Percentiles rank a stretch among this genome's conserved stretches.
Evolutionary conservation across 2,329 filamentous ascomycete genomes (phyloP).

Genomic region (Cyclaneusma minus): DNA sequence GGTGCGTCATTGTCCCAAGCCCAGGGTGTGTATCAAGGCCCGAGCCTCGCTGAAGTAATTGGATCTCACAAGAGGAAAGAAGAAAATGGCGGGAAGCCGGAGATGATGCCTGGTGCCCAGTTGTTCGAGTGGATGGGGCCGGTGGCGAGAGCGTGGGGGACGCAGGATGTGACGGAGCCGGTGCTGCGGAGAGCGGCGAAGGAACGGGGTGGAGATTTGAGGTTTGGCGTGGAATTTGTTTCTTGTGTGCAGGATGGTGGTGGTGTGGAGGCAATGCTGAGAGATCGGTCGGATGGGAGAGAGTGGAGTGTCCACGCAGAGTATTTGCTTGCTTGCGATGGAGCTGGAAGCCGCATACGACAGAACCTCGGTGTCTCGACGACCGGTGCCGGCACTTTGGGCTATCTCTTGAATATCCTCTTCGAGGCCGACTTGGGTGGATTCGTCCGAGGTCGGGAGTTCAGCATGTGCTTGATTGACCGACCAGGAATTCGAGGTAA

Average conservation of each 20-base stretch:
- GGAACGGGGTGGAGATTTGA: conserved; percentile 19
- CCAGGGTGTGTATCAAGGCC: conserved; percentile 8
- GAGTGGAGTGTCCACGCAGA: conserved; percentile 13
- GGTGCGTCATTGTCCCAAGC: conserved; percentile 9
- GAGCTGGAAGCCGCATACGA: conserved; percentile 16
- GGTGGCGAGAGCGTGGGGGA: conserved; percentile 15
- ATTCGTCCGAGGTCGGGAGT: conserved; percentile 17
- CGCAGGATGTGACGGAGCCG: conserved; percentile 25
- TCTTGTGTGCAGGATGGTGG: conserved; percentile 10
- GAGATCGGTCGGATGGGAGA: conserved; percentile 5
- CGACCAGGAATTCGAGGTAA: conserved; percentile 7
- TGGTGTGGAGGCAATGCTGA: conserved; percentile 14
- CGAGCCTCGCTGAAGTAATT: conserved; percentile 8
- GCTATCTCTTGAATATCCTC: conserved; percentile 20
- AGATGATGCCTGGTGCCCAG: conserved; percentile 8
- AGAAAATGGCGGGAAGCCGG: no score
- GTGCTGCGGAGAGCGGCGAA: conserved; percentile 19
- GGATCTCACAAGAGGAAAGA: conserved; percentile 9
- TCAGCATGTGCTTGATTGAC: conserved; percentile 19
- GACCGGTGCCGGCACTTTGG: conserved; percentile 17
- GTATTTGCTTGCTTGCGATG: conserved; percentile 25
- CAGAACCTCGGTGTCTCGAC: conserved; percentile 14
- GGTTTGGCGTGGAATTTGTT: conserved; percentile 18
- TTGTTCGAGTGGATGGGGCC: conserved; percentile 10
- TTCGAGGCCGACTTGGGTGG: conserved; percentile 17